Evolutionary conservation across 2,329 filamentous ascomycete genomes (phyloP).

Genomic region (Chaetoscypha palmicola): DNA sequence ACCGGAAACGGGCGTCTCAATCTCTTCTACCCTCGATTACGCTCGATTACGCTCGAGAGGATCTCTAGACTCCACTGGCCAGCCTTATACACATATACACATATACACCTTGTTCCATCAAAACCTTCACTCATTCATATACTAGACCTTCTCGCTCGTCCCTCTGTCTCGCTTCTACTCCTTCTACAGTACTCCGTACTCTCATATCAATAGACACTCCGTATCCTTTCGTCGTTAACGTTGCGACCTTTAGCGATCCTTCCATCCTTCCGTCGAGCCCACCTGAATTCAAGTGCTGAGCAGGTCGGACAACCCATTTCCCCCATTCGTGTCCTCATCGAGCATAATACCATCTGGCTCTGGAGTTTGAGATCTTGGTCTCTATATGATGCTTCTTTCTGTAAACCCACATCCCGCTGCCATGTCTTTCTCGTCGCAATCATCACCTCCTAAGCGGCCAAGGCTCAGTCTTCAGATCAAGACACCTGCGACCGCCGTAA

Average conservation of each 20-base stretch:
- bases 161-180: slow-evolving; percentile 3
- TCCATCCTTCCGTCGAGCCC: not conserved
- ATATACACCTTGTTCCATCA: too few species aligned
- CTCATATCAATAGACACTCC: slow-evolving; percentile 5
- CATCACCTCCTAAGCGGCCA: slow-evolving; percentile 35
- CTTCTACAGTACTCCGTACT: not conserved
- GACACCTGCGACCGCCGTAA: slow-evolving; percentile 35
- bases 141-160: not conserved
- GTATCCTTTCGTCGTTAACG: not conserved
- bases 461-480: slow-evolving; percentile 52
- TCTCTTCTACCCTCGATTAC: too few species aligned
- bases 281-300: slow-evolving; percentile 9
- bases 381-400: slow-evolving; percentile 25
- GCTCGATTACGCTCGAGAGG: too few species aligned
- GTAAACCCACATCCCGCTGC: slow-evolving; percentile 21
- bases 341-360: not conserved
- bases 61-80: too few species aligned
- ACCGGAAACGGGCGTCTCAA: too few species aligned
- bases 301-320: slow-evolving; percentile 2
- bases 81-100: too few species aligned
- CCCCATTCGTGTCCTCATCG: slow-evolving; percentile 4
- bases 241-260: not conserved
- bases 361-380: slow-evolving; percentile 11
- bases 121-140: slow-evolving; percentile 22
- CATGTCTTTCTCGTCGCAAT: slow-evolving; percentile 25